phyloP scores from a whole-genome alignment of 2,329 filamentous ascomycete species.

The Talaromyces piceae region DNA sequence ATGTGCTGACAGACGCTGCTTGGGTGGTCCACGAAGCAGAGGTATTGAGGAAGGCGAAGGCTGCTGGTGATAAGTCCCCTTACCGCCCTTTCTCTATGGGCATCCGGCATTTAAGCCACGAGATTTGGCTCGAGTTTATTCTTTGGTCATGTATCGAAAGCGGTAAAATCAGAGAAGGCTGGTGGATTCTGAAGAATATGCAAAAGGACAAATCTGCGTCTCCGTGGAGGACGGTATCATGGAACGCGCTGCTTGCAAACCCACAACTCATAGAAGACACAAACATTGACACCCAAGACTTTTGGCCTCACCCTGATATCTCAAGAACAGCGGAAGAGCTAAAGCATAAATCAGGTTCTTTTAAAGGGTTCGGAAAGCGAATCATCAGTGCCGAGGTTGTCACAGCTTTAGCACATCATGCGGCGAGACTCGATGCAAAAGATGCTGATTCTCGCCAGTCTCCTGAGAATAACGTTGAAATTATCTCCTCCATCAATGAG shows the following conservation, averaged over 20 bases:
- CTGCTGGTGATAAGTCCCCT: slow-evolving; percentile 31
- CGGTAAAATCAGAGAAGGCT: slow-evolving; percentile 35
- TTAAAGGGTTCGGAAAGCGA: slow-evolving; percentile 34
- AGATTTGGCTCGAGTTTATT: slow-evolving; percentile 44
- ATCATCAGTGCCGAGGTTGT: slow-evolving; percentile 55
- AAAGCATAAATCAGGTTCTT: slow-evolving; percentile 15
- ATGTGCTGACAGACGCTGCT: slow-evolving; percentile 39
- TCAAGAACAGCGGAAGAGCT: slow-evolving; percentile 7
- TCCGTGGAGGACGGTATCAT: slow-evolving; percentile 37
- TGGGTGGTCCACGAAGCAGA: slow-evolving; percentile 37
- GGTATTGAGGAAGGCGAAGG: slow-evolving; percentile 28
- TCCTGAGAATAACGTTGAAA: slow-evolving; percentile 1
- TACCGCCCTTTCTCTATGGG: slow-evolving; percentile 33
- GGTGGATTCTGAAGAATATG: slow-evolving; percentile 32
- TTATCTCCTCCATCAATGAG: slow-evolving; percentile 11
- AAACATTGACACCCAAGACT: slow-evolving; percentile 28
- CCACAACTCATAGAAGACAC: slow-evolving; percentile 24
- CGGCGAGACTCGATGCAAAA: slow-evolving; percentile 3
- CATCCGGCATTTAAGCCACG: slow-evolving; percentile 38
- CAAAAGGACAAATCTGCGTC: slow-evolving; percentile 17
- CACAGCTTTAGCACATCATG: slow-evolving; percentile 34
- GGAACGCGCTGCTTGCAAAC: slow-evolving; percentile 25
- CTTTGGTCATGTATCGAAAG: slow-evolving; percentile 46
- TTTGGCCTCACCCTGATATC: slow-evolving; percentile 27
- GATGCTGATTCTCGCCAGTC: slow-evolving; percentile 39